These are phyloP conservation scores for Microbotryum silenes-acaulis DNA, from an alignment of 1,284 basidiomycete species.

Conservation along the genomic window DNA sequence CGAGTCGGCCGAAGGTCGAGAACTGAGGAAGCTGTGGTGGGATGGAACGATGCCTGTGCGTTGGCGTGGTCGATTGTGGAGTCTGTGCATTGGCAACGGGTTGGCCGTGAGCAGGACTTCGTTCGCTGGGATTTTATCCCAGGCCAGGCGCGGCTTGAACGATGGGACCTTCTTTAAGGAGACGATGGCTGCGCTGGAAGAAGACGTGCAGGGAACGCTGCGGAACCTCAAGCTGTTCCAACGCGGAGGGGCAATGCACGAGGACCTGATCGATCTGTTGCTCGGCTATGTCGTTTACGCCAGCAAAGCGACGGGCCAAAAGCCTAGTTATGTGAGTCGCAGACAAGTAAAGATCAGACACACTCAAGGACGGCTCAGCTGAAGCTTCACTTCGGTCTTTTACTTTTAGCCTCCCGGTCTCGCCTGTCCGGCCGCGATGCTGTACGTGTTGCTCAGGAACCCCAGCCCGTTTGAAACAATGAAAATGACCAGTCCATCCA, in stretches of 20 bases:
- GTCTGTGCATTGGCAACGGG: conserved; percentile 76
- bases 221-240: conserved; percentile 82
- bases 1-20: conserved; percentile 48
- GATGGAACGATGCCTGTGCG: conserved; percentile 73
- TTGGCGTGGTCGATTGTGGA: conserved; percentile 78
- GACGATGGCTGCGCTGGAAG: conserved; percentile 63
- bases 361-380: not conserved
- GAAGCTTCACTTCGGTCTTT: not conserved
- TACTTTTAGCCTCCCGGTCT: conserved; percentile 21
- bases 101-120: conserved; percentile 78
- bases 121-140: conserved; percentile 61
- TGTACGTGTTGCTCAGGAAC: conserved; percentile 48
- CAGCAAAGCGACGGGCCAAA: conserved; percentile 47
- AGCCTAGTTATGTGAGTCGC: conserved; percentile 61
- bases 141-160: conserved; percentile 64
- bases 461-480: not conserved
- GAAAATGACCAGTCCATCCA: conserved; percentile 1
- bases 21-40: conserved; percentile 78
- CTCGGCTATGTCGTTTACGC: conserved; percentile 82
- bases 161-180: conserved; percentile 65
- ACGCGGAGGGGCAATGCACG: conserved; percentile 68
- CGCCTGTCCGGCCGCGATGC: conserved; percentile 36
- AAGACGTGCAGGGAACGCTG: conserved; percentile 72
- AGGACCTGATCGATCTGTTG: conserved; percentile 77
- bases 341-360: not conserved